Conservation (phyloP, 2,329 filamentous ascomycete species). For the Nemania sp. region DNA sequence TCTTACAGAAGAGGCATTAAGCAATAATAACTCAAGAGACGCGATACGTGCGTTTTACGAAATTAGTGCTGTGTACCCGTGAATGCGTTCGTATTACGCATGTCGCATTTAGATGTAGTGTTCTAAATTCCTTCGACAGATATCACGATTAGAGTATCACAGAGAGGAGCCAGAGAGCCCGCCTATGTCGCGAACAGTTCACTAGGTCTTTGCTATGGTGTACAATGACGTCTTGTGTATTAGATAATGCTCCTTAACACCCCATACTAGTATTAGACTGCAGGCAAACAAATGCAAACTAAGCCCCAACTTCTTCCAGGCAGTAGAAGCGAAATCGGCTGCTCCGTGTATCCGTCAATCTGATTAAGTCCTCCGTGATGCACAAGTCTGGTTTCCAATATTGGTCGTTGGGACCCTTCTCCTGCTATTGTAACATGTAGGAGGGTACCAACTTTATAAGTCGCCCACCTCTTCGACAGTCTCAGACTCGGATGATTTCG, state of each 20-base stretch:
- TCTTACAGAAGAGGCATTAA: background rate
- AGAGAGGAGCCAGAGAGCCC: too few relatives aligned
- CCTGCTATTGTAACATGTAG: background rate
- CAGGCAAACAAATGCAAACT: constrained; percentile 17
- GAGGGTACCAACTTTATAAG: constrained; percentile 9
- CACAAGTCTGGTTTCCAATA: constrained; percentile 7
- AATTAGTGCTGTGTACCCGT: background rate
- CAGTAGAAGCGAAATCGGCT: constrained; percentile 22
- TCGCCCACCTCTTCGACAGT: constrained; percentile 16
- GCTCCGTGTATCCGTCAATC: constrained; percentile 22
- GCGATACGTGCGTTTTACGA: background rate
- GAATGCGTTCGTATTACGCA: too few relatives aligned
- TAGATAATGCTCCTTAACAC: constrained; percentile 19
- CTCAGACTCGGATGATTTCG: constrained; percentile 30
- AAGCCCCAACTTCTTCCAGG: constrained; percentile 5
- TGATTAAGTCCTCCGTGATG: constrained; percentile 17
- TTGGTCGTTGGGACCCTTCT: background rate
- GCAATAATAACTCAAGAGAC: background rate
- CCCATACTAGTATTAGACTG: constrained; percentile 23
- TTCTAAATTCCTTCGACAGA: too few relatives aligned
- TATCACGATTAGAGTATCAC: too few relatives aligned
- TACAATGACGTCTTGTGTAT: background rate
- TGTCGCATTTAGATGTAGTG: too few relatives aligned
- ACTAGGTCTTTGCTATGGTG: too few relatives aligned
- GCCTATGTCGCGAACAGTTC: too few relatives aligned